Evolutionary conservation across 208 protist genomes (phyloP), one percentile per base, ranked within the genome.

Genomic region (Novymonas esmeraldas): DNA sequence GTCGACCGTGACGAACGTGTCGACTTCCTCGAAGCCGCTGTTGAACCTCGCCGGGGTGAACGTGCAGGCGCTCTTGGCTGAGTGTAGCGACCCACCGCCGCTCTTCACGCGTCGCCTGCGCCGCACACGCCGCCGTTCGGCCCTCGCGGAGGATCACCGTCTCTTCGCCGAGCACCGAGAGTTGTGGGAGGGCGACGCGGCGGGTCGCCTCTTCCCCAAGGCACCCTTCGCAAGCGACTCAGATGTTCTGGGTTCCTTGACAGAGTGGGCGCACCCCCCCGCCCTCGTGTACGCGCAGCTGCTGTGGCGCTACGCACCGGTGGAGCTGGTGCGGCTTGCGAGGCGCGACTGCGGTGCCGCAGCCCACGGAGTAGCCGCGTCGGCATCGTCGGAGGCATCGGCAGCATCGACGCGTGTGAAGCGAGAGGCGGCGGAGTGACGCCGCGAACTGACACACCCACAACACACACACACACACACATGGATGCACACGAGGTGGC

Each of bases 171-270:
- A 76, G 22, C 88, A 94, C 58, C 76, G 76, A 26, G 88, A 86
- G 22, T 58, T 94, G 22, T 84, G 87, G 22, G 50, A 78, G 49
- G 64, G 76, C 41, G 69, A 79, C 38, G 51, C 70, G 22, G 38
- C 55, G 7, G 52, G 56, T 50, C 60, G 70, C 54, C 57, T 57
- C 54, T 72, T 94, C 85, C 57, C 64, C 39, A 34, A 65, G 24
- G 85, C 90, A 5, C 90, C 90, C 0, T 88, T 88, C 50, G 73
- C 90, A 28, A 89, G 82, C 26, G 90, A 90, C 33, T 76, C 79
- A 28, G 80, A 95, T 49, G 84, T 95, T 26, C 67, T 95, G 49
- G 56, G 65, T 28, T 92, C 87, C 9, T 66, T 84, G 20, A 77
- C 65, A 26, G 87, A 95, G 59, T 95, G 87, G 85, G 70, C 48